Percentiles rank a stretch among this genome's conserved stretches.
Evolutionary conservation across 1,284 basidiomycete species (phyloP).

Genomic region (Cryptococcus sp.): DNA sequence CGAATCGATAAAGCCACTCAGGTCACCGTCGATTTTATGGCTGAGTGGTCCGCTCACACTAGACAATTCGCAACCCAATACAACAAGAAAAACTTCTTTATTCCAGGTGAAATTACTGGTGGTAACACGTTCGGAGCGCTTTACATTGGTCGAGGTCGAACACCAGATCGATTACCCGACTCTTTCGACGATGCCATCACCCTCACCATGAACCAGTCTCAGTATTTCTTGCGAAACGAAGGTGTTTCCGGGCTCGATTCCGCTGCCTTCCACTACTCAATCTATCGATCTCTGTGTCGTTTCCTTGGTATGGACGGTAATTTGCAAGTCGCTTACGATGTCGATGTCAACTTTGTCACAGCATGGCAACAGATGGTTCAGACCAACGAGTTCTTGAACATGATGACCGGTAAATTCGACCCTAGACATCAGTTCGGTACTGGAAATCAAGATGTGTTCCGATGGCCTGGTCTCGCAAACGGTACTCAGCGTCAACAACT

Average conservation of each 20-base stretch:
- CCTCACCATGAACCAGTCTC: slow-evolving; percentile 55
- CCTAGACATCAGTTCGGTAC: slow-evolving; percentile 83
- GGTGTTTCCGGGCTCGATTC: slow-evolving; percentile 63
- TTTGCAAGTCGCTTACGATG: slow-evolving; percentile 76
- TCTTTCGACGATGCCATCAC: slow-evolving; percentile 61
- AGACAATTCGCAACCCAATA: slow-evolving; percentile 65
- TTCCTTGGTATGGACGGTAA: slow-evolving; percentile 92
- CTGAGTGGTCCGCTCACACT: slow-evolving; percentile 67
- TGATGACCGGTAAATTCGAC: slow-evolving; percentile 62
- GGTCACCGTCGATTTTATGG: slow-evolving; percentile 73
- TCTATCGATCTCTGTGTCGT: slow-evolving; percentile 73
- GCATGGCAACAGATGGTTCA: slow-evolving; percentile 87
- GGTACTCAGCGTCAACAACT: slow-evolving; percentile 70
- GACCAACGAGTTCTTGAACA: slow-evolving; percentile 77
- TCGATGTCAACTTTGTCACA: slow-evolving; percentile 71
- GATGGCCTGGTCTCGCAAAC: slow-evolving; percentile 80
- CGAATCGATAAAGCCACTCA: slow-evolving; percentile 92
- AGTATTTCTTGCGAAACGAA: slow-evolving; percentile 72
- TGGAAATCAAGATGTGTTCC: slow-evolving; percentile 86
- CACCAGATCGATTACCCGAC: slow-evolving; percentile 55
- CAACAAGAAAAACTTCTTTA: slow-evolving; percentile 80
- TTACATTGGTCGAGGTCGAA: slow-evolving; percentile 82
- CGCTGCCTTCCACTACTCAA: slow-evolving; percentile 85
- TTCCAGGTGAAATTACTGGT: slow-evolving; percentile 89
- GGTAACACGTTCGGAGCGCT: slow-evolving; percentile 82